These are phyloP conservation scores for Pseudogymnoascus sp. DNA, from an alignment of 2,329 filamentous ascomycete genomes.

Conservation along the genomic window DNA sequence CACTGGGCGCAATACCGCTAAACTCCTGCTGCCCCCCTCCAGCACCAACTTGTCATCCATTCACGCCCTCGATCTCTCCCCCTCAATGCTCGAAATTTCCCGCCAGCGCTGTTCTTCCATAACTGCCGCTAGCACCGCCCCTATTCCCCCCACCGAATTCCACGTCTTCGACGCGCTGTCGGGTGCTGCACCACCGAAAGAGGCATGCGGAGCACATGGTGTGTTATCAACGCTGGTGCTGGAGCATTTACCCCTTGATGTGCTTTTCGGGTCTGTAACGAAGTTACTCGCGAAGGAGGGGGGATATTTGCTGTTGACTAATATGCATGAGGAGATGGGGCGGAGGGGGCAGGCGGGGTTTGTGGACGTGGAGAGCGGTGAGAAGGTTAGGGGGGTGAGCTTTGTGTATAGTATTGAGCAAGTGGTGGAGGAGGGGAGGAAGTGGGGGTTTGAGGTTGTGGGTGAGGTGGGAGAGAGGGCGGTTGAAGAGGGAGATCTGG, in stretches of 20 bases:
- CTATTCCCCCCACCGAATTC: slow-evolving; percentile 11
- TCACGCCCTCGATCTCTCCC: slow-evolving; percentile 43
- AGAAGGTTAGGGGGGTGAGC: slow-evolving; percentile 52
- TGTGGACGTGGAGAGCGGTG: slow-evolving; percentile 40
- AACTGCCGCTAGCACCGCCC: neutral
- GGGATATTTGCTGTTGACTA: slow-evolving; percentile 51
- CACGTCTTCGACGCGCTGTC: slow-evolving; percentile 20
- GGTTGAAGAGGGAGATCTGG: slow-evolving; percentile 36
- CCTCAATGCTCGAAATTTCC: slow-evolving; percentile 49
- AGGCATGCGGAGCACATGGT: slow-evolving; percentile 26
- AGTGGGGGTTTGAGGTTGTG: slow-evolving; percentile 37
- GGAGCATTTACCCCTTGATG: slow-evolving; percentile 49
- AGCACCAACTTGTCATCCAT: slow-evolving; percentile 18
- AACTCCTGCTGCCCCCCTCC: slow-evolving; percentile 30
- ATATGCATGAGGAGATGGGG: slow-evolving; percentile 62
- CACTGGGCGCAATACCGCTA: slow-evolving; percentile 53
- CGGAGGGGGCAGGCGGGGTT: slow-evolving; percentile 52
- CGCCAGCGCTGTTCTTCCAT: slow-evolving; percentile 15
- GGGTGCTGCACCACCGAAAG: slow-evolving; percentile 19
- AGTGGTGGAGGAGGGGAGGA: slow-evolving; percentile 40
- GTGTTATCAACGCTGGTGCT: slow-evolving; percentile 55
- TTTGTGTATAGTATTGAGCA: slow-evolving; percentile 47
- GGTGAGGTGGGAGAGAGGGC: slow-evolving; percentile 34
- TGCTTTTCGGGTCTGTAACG: slow-evolving; percentile 41
- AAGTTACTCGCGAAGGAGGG: slow-evolving; percentile 35